Evolutionary conservation across 768 basidiomycete genomes (phyloP).

Genomic region (Pisolithus sp.): DNA sequence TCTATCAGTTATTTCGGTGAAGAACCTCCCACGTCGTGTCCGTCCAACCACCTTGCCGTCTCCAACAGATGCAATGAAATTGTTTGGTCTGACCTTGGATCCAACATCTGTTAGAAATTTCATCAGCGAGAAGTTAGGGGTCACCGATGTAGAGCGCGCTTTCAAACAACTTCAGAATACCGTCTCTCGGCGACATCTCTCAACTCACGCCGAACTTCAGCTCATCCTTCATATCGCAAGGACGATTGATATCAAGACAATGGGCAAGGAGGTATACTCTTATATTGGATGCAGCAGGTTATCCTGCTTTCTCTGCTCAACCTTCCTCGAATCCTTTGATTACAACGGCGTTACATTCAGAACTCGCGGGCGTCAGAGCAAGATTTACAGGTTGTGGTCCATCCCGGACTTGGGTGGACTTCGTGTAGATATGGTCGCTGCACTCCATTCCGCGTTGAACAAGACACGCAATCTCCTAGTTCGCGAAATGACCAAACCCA

Average conservation of each 20-base stretch:
- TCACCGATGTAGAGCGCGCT: neutral
- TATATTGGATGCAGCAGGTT: no score
- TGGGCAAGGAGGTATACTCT: neutral
- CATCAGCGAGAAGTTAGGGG: neutral
- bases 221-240: neutral
- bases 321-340: neutral
- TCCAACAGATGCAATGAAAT: neutral
- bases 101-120: neutral
- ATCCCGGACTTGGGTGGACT: neutral
- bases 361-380: neutral
- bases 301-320: neutral
- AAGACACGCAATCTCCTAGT: no score
- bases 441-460: no score
- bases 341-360: neutral
- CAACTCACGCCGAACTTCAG: neutral
- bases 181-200: neutral
- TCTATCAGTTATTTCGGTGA: neutral
- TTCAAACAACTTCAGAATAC: neutral
- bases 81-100: neutral
- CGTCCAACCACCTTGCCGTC: neutral
- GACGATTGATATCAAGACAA: neutral
- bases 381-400: neutral
- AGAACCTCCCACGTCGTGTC: neutral
- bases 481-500: no score
- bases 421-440: neutral